Conservation (phyloP, 345 rosid genomes). For the Firmiana major region DNA sequence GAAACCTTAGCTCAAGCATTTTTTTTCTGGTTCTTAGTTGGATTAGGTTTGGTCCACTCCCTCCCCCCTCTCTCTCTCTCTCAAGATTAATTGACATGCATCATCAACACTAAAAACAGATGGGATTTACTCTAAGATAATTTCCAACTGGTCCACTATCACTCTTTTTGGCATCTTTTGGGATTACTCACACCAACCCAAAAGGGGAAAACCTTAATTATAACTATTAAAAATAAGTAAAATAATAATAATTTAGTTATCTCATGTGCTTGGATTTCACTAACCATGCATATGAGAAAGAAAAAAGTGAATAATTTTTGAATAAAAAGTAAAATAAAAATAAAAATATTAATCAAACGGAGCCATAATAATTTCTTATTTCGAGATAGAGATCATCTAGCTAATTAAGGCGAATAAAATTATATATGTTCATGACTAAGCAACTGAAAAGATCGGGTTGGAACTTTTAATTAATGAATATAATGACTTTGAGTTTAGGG, state of each 20-base stretch:
- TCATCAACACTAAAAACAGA: constrained; percentile 1
- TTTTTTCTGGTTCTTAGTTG: not conserved
- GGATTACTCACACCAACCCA: constrained; percentile 7
- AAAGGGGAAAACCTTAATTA: not conserved
- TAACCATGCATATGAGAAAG: not conserved
- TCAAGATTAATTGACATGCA: not conserved
- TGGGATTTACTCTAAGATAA: constrained; percentile 7
- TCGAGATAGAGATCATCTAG: too few species aligned
- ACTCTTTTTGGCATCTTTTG: constrained; percentile 32
- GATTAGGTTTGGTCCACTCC: constrained; percentile 18
- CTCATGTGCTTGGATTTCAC: not conserved
- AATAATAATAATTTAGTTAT: not conserved
- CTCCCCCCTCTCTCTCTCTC: constrained; percentile 2
- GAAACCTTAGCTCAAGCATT: not conserved
- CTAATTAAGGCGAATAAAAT: too few species aligned
- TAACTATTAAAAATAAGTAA: not conserved
- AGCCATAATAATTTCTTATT: too few species aligned
- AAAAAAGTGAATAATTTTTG: not conserved
- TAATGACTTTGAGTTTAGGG: not conserved
- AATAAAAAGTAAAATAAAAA: too few species aligned
- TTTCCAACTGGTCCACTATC: constrained; percentile 5
- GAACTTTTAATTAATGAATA: not conserved
- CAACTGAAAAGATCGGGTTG: not conserved
- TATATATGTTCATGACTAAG: not conserved
- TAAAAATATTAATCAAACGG: too few species aligned